A percentile compares a stretch with the other conserved stretches of the same genome.
phyloP scores from a whole-genome alignment of 2,329 filamentous ascomycete genomes.

The Pestalotiopsis sp. region DNA sequence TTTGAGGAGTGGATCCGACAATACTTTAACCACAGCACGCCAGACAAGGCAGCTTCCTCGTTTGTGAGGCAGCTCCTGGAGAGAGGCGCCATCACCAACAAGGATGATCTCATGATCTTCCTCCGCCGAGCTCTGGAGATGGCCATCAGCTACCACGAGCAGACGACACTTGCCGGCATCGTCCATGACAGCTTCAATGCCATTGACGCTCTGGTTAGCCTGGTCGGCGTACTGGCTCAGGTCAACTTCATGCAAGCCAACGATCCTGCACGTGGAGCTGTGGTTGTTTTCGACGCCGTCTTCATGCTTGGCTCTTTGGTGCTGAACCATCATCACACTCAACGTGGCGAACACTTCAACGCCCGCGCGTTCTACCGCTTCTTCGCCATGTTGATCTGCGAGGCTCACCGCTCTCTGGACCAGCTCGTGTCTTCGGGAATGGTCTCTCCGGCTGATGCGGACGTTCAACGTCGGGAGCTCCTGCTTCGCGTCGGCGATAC shows the following conservation, averaged over 20 bases:
- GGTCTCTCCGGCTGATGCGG: slow-evolving; percentile 29
- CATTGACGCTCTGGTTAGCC: slow-evolving; percentile 80
- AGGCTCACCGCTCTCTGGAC: slow-evolving; percentile 63
- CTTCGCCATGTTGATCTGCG: slow-evolving; percentile 80
- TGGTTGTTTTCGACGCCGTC: slow-evolving; percentile 75
- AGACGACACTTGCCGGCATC: slow-evolving; percentile 63
- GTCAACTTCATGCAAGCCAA: slow-evolving; percentile 66
- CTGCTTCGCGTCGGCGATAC: slow-evolving; percentile 72
- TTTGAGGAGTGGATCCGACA: slow-evolving; percentile 95
- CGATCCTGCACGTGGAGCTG: slow-evolving; percentile 63
- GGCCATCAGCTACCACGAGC: slow-evolving; percentile 78
- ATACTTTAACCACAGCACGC: slow-evolving; percentile 74
- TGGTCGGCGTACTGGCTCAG: slow-evolving; percentile 76
- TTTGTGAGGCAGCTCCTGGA: slow-evolving; percentile 87
- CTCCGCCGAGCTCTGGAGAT: slow-evolving; percentile 80
- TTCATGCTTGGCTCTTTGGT: slow-evolving; percentile 79
- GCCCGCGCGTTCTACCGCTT: slow-evolving; percentile 90
- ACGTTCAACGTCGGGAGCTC: slow-evolving; percentile 69
- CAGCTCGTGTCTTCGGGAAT: neutral
- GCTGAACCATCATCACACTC: slow-evolving; percentile 82
- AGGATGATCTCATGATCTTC: slow-evolving; percentile 79
- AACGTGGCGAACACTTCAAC: slow-evolving; percentile 79
- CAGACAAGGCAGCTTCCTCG: slow-evolving; percentile 70
- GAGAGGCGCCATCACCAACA: slow-evolving; percentile 70
- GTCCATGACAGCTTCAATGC: slow-evolving; percentile 60